Evolutionary conservation across 208 protist species (phyloP).

Genomic region (Angomonas ambiguus): DNA sequence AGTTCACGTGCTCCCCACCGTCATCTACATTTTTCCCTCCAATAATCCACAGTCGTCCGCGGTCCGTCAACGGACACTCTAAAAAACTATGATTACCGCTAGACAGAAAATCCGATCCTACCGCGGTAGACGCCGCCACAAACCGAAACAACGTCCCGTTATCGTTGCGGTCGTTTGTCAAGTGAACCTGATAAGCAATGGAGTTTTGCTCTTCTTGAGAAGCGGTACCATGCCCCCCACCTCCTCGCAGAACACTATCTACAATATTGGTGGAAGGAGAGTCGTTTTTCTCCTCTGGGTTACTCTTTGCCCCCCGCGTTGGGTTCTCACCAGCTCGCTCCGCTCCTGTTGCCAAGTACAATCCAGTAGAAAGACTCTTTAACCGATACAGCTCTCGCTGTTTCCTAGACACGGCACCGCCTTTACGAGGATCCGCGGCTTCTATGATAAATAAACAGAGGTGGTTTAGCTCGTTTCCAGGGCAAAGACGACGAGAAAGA

Average conservation of each 20-base stretch:
- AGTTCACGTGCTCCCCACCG: conserved; percentile 15
- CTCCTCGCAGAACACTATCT: neutral
- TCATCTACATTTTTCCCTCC: conserved; percentile 21
- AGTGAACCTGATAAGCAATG: conserved; percentile 17
- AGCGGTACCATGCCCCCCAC: neutral
- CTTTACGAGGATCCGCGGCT: conserved; percentile 27
- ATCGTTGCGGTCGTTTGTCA: conserved; percentile 23
- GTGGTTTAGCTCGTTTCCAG: conserved; percentile 38
- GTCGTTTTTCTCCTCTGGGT: neutral
- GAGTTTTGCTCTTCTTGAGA: neutral
- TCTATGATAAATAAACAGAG: conserved; percentile 49
- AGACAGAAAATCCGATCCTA: conserved; percentile 22
- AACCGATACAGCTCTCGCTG: conserved; percentile 28
- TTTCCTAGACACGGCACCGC: conserved; percentile 37
- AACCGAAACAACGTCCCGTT: conserved; percentile 39
- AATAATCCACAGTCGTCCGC: conserved; percentile 35
- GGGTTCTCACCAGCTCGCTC: neutral
- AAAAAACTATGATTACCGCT: conserved; percentile 39
- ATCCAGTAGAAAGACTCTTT: conserved; percentile 33
- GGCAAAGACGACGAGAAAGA: conserved; percentile 14
- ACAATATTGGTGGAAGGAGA: neutral
- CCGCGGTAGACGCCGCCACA: conserved; percentile 15
- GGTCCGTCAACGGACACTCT: conserved; percentile 22
- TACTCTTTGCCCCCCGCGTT: neutral
- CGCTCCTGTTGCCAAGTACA: conserved; percentile 34